Base-by-base conservation (phyloP, 441 rosid genomes). In the Gossypium trilobum region DNA sequence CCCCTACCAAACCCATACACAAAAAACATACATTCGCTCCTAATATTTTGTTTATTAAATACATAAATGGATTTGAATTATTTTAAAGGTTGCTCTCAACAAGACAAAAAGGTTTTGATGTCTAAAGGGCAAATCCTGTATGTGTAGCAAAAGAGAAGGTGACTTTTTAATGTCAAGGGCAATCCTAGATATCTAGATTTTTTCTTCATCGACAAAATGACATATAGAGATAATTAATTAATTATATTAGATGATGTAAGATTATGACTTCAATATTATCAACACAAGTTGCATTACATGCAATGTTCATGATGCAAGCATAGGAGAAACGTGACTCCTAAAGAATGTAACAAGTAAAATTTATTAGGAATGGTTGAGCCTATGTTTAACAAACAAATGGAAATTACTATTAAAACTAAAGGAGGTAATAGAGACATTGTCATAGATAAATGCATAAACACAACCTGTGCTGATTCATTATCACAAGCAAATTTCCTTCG, bases 381-480 rank as follows among this genome's bases (percentile, higher is more conserved):
- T 50, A 50, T 14, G 20, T 61, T 29, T 6, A 33, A n/a, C 14
- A 65, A 11, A 46, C 19, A 13, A 46, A 66, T 2, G 20, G 16
- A 1, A 66, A 51, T 51, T 48, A 22, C 33, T 51, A 14, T 23
- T 48, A 50, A 68, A 68, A 6, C n/a, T 33, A 70, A 27, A 59
- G 50, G 29, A 19, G 27, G 61, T 51, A 19, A 23, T 16, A 27
- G 44, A n/a, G 5, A 11, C 5, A 20, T 29, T 1, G 20, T 14
- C 11, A 36, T 9, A 59, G 13, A 68, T 33, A 50, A 68, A 50
- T 42, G 36, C 10, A 5, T 10, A 44, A 27, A 72, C 74, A 58
- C 61, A 29, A 86, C 88, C 90, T 86, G 80, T 33, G 75, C 60
- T 71, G 82, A 77, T 68, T 77, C 68, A 59, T 80, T 83, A 77